phyloP scores from a whole-genome alignment of 1,139 yeast species.

The Waltiozyma solani region DNA sequence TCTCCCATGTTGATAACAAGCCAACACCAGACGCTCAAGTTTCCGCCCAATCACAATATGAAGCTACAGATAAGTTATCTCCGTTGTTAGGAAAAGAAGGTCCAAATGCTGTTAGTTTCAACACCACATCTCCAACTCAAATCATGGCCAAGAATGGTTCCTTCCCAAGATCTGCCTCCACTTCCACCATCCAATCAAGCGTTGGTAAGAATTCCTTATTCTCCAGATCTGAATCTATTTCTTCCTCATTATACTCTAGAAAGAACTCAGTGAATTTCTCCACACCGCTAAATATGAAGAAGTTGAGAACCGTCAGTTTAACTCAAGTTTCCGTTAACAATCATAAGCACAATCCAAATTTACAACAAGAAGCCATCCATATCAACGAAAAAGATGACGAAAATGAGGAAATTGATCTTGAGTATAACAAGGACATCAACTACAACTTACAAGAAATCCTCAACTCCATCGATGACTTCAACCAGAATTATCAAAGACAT shows the following conservation, averaged over 20 bases:
- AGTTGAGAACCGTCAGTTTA: not conserved
- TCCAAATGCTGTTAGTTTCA: not conserved
- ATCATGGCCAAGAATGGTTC: not conserved
- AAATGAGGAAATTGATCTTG: not conserved
- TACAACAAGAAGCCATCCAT: not conserved
- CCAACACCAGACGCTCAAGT: not conserved
- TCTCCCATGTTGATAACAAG: slow-evolving; percentile 13
- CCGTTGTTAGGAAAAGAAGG: not conserved
- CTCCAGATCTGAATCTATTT: not conserved
- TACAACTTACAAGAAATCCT: not conserved
- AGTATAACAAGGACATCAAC: not conserved
- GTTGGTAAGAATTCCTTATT: not conserved
- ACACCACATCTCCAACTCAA: not conserved
- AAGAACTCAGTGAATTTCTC: not conserved
- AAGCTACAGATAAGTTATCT: not conserved
- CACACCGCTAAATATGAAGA: not conserved
- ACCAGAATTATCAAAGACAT: not conserved
- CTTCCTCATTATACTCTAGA: not conserved
- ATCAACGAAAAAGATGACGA: not conserved
- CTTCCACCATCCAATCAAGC: not conserved
- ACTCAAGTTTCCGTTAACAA: not conserved
- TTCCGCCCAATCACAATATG: too few relatives aligned
- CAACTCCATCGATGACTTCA: not conserved
- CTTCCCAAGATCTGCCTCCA: not conserved
- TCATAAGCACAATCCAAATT: not conserved